A percentile compares a stretch with the other conserved stretches of the same genome.
phyloP scores from a whole-genome alignment of 129 eudicot genomes.

The Flaveria sonorensis region DNA sequence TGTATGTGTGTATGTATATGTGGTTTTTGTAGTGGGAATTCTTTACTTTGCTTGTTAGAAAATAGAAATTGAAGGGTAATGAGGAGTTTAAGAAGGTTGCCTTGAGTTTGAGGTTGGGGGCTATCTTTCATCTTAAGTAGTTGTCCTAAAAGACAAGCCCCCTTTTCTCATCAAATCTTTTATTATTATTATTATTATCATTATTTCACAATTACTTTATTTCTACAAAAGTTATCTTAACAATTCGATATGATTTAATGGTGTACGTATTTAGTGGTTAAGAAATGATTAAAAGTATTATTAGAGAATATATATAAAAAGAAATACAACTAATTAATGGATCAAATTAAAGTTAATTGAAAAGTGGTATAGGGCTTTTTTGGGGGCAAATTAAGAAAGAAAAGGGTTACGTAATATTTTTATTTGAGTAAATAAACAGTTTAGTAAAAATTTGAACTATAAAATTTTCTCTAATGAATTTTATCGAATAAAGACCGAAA shows the following conservation, averaged over 20 bases:
- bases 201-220: conserved; percentile 22
- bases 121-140: conserved; percentile 39
- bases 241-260: neutral
- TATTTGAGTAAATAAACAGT: too few relatives aligned
- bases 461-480: too few relatives aligned
- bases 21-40: conserved; percentile 30
- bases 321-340: too few relatives aligned
- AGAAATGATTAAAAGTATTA: too few relatives aligned
- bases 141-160: conserved; percentile 41
- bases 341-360: too few relatives aligned
- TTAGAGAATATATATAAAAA: too few relatives aligned
- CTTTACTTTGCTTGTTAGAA: conserved; percentile 46
- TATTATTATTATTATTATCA: neutral
- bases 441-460: too few relatives aligned
- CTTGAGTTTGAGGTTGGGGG: conserved; percentile 35
- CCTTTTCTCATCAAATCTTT: conserved; percentile 6
- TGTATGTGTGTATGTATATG: neutral
- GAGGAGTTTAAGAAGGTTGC: conserved; percentile 29
- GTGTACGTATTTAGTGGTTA: too few relatives aligned
- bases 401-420: too few relatives aligned
- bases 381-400: too few relatives aligned
- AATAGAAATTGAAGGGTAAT: conserved; percentile 28
- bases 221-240: conserved; percentile 32
- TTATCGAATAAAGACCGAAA: too few relatives aligned
- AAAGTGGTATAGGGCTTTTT: too few relatives aligned